These are phyloP conservation scores for Lasiosphaeris hirsuta DNA, from an alignment of 495 filamentous ascomycete genomes.

Conservation along the genomic window DNA sequence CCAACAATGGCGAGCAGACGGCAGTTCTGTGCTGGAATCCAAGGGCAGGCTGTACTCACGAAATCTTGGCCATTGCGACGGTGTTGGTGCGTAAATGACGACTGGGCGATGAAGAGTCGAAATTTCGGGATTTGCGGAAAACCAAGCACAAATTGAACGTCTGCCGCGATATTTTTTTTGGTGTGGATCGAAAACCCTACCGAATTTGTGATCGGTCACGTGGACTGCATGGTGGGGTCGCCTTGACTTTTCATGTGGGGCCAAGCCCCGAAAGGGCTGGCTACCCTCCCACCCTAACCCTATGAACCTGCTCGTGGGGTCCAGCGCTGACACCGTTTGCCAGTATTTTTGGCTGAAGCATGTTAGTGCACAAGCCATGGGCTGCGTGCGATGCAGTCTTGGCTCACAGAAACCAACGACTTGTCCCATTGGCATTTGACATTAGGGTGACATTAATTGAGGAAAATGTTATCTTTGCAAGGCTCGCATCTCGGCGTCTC, in stretches of 20 bases:
- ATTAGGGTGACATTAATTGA: too few species aligned
- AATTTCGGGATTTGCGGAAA: conserved; percentile 31
- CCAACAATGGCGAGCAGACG: conserved; percentile 1
- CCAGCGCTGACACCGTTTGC: too few species aligned
- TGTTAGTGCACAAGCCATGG: too few species aligned
- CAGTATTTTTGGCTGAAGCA: too few species aligned
- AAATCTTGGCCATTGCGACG: conserved; percentile 50
- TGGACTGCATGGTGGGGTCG: conserved; percentile 16
- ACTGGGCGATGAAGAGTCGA: conserved; percentile 35
- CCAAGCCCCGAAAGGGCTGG: not conserved
- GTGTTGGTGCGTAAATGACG: conserved; percentile 33
- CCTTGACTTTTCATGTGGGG: not conserved
- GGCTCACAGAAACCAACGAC: too few species aligned
- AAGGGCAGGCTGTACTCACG: conserved; percentile 35
- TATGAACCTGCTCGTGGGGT: too few species aligned
- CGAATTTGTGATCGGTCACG: conserved; percentile 29
- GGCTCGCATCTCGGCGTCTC: too few species aligned
- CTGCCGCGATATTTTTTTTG: conserved; percentile 38
- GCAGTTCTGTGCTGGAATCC: not conserved
- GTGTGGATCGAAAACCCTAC: conserved; percentile 40
- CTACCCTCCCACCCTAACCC: too few species aligned
- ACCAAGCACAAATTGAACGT: conserved; percentile 29
- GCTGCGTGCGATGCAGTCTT: too few species aligned
- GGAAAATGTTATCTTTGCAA: too few species aligned
- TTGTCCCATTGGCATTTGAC: too few species aligned